These are phyloP conservation scores for Pseudogymnoascus sp. DNA, from an alignment of 2,329 filamentous ascomycete genomes.

Conservation along the genomic window DNA sequence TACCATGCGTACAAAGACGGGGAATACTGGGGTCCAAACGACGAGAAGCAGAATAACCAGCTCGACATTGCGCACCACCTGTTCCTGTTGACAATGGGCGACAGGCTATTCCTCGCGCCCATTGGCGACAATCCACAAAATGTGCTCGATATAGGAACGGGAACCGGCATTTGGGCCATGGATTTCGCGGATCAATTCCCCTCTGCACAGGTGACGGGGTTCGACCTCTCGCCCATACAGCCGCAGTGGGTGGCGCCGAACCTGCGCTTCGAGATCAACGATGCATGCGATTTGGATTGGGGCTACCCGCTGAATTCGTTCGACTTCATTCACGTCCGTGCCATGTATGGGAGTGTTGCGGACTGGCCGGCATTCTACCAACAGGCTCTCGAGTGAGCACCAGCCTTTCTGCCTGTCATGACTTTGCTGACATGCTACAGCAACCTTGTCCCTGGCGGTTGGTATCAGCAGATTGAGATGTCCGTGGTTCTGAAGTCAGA, in stretches of 20 bases:
- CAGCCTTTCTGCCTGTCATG: background rate
- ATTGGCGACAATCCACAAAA: slow-evolving; percentile 25
- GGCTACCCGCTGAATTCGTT: slow-evolving; percentile 38
- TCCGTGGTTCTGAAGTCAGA: slow-evolving; percentile 31
- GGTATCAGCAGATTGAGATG: slow-evolving; percentile 26
- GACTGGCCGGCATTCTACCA: slow-evolving; percentile 47
- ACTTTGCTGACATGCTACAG: slow-evolving; percentile 22
- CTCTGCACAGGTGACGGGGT: slow-evolving; percentile 24
- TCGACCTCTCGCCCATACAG: slow-evolving; percentile 29
- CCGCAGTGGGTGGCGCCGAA: slow-evolving; percentile 47
- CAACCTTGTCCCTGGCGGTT: slow-evolving; percentile 31
- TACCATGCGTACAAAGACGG: slow-evolving; percentile 41
- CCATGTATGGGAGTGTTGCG: slow-evolving; percentile 47
- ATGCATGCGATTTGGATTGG: slow-evolving; percentile 38
- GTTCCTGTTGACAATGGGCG: slow-evolving; percentile 19
- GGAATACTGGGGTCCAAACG: slow-evolving; percentile 26
- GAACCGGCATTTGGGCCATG: slow-evolving; percentile 38
- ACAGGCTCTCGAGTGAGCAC: slow-evolving; percentile 39
- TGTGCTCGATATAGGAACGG: slow-evolving; percentile 34
- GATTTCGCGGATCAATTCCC: slow-evolving; percentile 27
- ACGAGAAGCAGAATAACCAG: slow-evolving; percentile 24
- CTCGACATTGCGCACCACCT: slow-evolving; percentile 24
- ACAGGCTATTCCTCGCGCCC: slow-evolving; percentile 21
- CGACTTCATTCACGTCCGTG: slow-evolving; percentile 51
- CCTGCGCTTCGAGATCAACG: slow-evolving; percentile 56